Base-by-base conservation (phyloP, 2,329 filamentous ascomycete genomes). In the Colletotrichum spaethianum region DNA sequence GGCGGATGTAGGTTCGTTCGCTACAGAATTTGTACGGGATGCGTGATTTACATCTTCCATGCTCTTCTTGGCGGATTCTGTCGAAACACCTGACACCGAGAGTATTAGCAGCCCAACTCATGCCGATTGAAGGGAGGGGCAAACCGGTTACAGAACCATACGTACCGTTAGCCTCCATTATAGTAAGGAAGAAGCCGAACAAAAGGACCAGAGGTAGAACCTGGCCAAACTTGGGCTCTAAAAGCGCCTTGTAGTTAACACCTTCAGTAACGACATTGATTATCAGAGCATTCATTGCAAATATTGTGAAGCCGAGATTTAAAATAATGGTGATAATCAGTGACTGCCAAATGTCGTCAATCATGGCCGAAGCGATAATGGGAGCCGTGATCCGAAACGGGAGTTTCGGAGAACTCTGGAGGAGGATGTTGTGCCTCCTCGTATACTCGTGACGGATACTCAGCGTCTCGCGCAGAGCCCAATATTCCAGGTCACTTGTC, bases 221-320 rank as follows among this genome's bases (percentile, higher is more conserved):
- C 28, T 53, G 50, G 14, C 48, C 48, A 50, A 50, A 53, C 26
- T 53, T 33, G 26, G 18, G 50, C 28, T 53, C 50, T 16, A 31
- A 18, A 33, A 28, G 48, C 23, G 12, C 12, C 23, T 8, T 11
- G 28, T 8, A 50, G n/a, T 53, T 14, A 8, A n/a, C 3, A 2
- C 1, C 1, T 6, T 23, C 23, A 16, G 2, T 1, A 8, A 20
- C 16, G 16, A 53, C 8, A 4, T 31, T 20, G 1, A 2, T 1
- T 18, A 31, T 14, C 5, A 28, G 4, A 50, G 8, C 16, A 28
- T 50, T 28, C 23, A 50, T 3, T 14, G 5, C 23, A 2, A 5
- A 28, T 14, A 50, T 23, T 12, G 23, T 18, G 46, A 4, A 50
- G 46, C 46, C 18, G 23, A 50, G 23, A 23, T 28, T 50, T 23